Percentiles rank a stretch among this genome's conserved stretches.
These are phyloP conservation scores for Suhomyces chickasaworum DNA, from an alignment of 1,139 yeast genomes.

Conservation along the genomic window DNA sequence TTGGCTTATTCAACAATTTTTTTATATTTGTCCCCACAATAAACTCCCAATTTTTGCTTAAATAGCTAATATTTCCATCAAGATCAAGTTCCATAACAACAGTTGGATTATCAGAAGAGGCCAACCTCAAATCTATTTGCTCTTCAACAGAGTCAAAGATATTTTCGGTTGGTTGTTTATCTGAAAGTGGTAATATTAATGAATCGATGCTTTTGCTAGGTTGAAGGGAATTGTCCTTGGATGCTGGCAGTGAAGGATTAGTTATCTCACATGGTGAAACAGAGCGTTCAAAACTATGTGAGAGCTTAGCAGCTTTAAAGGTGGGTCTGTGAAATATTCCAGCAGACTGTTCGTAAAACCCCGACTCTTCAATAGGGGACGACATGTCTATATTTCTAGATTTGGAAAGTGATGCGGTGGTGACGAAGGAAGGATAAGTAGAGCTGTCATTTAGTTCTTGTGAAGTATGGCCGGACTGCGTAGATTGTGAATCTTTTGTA, in stretches of 20 bases:
- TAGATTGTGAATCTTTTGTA: background rate
- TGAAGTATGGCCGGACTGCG: background rate
- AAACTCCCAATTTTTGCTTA: conserved; percentile 75
- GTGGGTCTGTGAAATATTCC: conserved; percentile 26
- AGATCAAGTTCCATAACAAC: conserved; percentile 83
- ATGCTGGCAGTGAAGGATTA: conserved; percentile 10
- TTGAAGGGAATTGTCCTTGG: conserved; percentile 4
- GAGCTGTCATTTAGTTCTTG: background rate
- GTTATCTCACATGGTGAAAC: conserved; percentile 33
- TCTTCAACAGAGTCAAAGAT: conserved; percentile 36
- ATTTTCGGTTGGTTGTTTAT: background rate
- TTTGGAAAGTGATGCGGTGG: background rate
- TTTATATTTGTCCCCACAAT: conserved; percentile 66
- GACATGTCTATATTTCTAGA: background rate
- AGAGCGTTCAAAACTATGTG: conserved; percentile 26
- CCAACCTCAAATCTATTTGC: conserved; percentile 51
- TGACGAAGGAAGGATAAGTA: background rate
- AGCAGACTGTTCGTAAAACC: conserved; percentile 1
- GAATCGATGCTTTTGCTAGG: conserved; percentile 9
- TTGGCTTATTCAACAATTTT: conserved; percentile 59
- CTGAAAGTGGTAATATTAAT: background rate
- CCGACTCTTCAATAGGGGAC: background rate
- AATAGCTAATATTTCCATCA: conserved; percentile 73
- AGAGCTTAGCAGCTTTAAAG: conserved; percentile 18
- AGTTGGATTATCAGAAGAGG: conserved; percentile 73